These are phyloP conservation scores for Botryotinia globosa DNA, from an alignment of 2,329 filamentous ascomycete genomes.

Conservation along the genomic window DNA sequence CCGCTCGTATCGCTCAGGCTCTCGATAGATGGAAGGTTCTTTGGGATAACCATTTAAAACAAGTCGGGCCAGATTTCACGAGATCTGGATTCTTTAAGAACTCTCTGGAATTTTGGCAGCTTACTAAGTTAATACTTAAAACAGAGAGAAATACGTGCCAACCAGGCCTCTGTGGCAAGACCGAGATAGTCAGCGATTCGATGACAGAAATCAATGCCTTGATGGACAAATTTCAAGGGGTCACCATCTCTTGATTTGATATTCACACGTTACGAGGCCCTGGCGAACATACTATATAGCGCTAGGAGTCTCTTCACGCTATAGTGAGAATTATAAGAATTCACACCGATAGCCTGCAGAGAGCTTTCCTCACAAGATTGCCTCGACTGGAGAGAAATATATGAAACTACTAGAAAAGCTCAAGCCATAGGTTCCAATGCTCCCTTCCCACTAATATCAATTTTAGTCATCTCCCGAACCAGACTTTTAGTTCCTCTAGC, in stretches of 20 bases:
- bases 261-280: background rate
- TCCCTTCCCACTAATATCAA: background rate
- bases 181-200: background rate
- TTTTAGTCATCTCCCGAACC: background rate
- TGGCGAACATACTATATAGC: background rate
- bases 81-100: conserved; percentile 4
- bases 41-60: background rate
- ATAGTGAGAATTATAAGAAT: background rate
- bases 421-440: background rate
- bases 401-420: background rate
- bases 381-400: background rate
- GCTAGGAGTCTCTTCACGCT: background rate
- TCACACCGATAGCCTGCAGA: background rate
- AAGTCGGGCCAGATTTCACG: background rate
- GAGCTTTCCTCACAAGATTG: background rate
- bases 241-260: background rate
- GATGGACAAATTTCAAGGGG: background rate
- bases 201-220: background rate
- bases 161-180: too few relatives aligned
- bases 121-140: background rate
- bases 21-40: conserved; percentile 12
- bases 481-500: background rate
- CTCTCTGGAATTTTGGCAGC: conserved; percentile 12
- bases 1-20: background rate
- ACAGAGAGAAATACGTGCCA: background rate